Evolutionary conservation across 352 stramenopile species (phyloP).

Genomic region (Phytophthora idaei): DNA sequence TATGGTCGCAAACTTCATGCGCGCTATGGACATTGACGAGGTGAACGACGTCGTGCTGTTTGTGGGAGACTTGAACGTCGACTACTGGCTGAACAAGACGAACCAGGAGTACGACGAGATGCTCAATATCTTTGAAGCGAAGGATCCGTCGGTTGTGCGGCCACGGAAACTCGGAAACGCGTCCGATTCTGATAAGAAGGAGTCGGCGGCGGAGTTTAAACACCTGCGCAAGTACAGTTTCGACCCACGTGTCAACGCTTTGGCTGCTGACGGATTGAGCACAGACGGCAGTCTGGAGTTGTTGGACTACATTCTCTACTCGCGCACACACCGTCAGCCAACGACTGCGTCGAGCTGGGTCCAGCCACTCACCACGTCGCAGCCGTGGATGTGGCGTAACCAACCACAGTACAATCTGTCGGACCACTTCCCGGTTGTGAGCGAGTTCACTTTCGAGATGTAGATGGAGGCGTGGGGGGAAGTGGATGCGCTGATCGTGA

Average conservation of each 20-base stretch:
- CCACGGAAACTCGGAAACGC: slow-evolving; percentile 21
- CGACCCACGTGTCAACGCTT: slow-evolving; percentile 69
- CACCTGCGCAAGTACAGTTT: slow-evolving; percentile 64
- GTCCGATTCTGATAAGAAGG: slow-evolving; percentile 32
- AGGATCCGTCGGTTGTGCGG: slow-evolving; percentile 48
- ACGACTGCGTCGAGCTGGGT: slow-evolving; percentile 61
- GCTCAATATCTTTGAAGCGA: slow-evolving; percentile 63
- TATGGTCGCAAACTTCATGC: slow-evolving; percentile 63
- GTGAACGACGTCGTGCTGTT: slow-evolving; percentile 66
- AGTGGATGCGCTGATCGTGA: slow-evolving; percentile 16
- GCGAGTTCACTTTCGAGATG: slow-evolving; percentile 76
- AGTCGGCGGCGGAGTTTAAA: slow-evolving; percentile 41
- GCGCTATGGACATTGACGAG: slow-evolving; percentile 60
- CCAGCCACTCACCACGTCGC: slow-evolving; percentile 52
- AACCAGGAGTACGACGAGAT: slow-evolving; percentile 86
- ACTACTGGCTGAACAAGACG: slow-evolving; percentile 77
- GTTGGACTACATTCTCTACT: slow-evolving; percentile 78
- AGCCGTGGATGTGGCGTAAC: slow-evolving; percentile 67
- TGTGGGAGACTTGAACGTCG: slow-evolving; percentile 76
- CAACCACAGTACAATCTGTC: slow-evolving; percentile 75
- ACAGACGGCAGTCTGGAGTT: slow-evolving; percentile 78
- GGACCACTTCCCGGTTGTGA: slow-evolving; percentile 80
- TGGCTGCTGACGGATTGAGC: slow-evolving; percentile 68
- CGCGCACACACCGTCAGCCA: slow-evolving; percentile 59
- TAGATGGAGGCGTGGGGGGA: slow-evolving; percentile 23